Evolutionary conservation across 768 basidiomycete species (phyloP), one percentile per base, ranked within the genome.

Genomic region (Hericium alpestre): DNA sequence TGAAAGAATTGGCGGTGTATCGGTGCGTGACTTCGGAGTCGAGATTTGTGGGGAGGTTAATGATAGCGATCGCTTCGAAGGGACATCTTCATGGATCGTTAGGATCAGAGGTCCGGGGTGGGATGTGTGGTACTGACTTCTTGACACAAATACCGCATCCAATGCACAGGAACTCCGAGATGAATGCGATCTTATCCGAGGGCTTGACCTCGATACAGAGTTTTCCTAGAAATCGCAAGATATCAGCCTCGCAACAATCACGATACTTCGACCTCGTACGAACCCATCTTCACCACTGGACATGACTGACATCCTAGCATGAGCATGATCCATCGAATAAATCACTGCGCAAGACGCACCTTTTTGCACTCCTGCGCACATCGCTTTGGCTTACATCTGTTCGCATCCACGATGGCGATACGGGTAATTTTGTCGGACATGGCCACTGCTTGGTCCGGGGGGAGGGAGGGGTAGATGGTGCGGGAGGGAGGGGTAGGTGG

Each of bases 121-220:
- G 15, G 23, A 4, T 10, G 9, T 7, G 23, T 43, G 15, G 8
- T 6, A 74, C 87, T 69, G 67, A 96, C 95, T 97, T 99, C 76
- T 98, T 97, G 38, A 97, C 94, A 70, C 96, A 99, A 67, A 99
- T 98, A 89, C 96, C 96, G 72, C 96, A 99, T 65, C 96, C 96
- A 59, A 99, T 99, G 70, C 96, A 99, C 56, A 99, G 78, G 70
- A 95, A 93, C 71, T 99, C 96, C 25, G 96, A 98, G 73, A 99
- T 90, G 80, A 94, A 97, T 1, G 96, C 88, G 72, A 98, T 96
- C 78, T 97, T 97, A 74, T 96, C 94, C 8, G 84, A 81, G 13
- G 95, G 70, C 70, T 93, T 94, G 62, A 99, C 96, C 74, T 98
- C 96, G 64, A 98, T 98, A 77, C 96, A 99, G 22, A 99, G 78